These are phyloP conservation scores for Magnusiomyces starmeri DNA, from an alignment of 1,139 yeast genomes.

Conservation along the genomic window DNA sequence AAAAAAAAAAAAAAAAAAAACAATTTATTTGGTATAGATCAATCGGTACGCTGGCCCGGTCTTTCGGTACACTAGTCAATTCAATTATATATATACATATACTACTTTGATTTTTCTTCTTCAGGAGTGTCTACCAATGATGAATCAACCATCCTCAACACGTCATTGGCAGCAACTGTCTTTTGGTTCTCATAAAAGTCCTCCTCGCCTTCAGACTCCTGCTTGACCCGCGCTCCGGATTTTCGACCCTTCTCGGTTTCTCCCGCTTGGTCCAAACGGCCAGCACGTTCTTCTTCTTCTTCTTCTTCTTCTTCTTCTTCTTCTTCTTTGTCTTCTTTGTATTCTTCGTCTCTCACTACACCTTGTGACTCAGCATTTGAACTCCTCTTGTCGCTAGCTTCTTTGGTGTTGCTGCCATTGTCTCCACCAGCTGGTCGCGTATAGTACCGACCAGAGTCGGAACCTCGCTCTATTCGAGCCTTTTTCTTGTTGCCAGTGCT, in stretches of 20 bases:
- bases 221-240: too few relatives aligned
- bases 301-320: constrained; percentile 6
- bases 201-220: constrained; percentile 24
- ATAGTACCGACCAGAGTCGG: too few relatives aligned
- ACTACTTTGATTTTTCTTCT: constrained; percentile 1
- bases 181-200: constrained; percentile 27
- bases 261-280: constrained; percentile 20
- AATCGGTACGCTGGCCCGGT: too few relatives aligned
- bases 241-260: too few relatives aligned
- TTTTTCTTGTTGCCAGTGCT: constrained; percentile 1
- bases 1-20: too few relatives aligned
- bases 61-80: too few relatives aligned
- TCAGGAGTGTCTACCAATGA: constrained; percentile 36
- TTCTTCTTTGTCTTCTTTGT: background rate
- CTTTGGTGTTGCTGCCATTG: background rate
- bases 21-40: too few relatives aligned
- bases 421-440: too few relatives aligned
- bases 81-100: too few relatives aligned
- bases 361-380: background rate
- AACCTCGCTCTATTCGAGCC: too few relatives aligned
- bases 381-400: background rate
- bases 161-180: constrained; percentile 33
- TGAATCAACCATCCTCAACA: constrained; percentile 37
- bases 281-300: constrained; percentile 21
- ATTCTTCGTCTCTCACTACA: background rate